Base-by-base conservation (phyloP, 257 asterid genomes). In the Henckelia pumila region DNA sequence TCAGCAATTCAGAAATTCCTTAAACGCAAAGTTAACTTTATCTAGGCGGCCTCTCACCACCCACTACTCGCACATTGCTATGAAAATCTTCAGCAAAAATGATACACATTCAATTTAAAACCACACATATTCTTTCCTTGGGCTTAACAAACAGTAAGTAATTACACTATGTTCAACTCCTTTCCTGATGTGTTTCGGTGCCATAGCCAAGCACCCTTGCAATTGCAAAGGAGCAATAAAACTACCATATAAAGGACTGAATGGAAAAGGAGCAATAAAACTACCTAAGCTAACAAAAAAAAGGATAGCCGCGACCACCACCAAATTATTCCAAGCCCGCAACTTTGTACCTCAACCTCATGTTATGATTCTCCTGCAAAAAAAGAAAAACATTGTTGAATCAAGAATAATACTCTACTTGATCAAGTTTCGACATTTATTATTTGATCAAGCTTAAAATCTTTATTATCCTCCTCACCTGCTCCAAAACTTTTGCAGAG, bases 251-350 rank as follows among this genome's bases (percentile, higher is more conserved):
- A 6, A 16, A 47, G 8, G 55, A 17, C 16, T 17, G 21, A 16
- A 37, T 4, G 32, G 29, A 57, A 57, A 28, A 26, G 65, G 49
- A 55, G 55, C 66, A 65, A 63, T 24, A 64, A 17, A 62, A 62
- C 64, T 76, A 80, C 86, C 84, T 70, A 59, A 70, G 61, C n/a
- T 25, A 19, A 71, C 63, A 71, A 78, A 71, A 64, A 64, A 58
- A 47, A 6, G 33, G 70, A 66, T n/a, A 50, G 64, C 58, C 63
- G 53, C 2, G 30, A 68, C 10, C 66, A 76, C 50, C 80, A 70
- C 33, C 44, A 69, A 63, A 66, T 81, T 67, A 89, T 78, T 93
- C 91, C 86, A 90, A 75, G 66, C 96, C 97, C 69, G 96, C 99
- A 82, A 86, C 90, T 79, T 79, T 83, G 75, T 68, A 67, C 86